Evolutionary conservation across 2,329 filamentous ascomycete genomes (phyloP).

Genomic region (Diaporthe australafricana): DNA sequence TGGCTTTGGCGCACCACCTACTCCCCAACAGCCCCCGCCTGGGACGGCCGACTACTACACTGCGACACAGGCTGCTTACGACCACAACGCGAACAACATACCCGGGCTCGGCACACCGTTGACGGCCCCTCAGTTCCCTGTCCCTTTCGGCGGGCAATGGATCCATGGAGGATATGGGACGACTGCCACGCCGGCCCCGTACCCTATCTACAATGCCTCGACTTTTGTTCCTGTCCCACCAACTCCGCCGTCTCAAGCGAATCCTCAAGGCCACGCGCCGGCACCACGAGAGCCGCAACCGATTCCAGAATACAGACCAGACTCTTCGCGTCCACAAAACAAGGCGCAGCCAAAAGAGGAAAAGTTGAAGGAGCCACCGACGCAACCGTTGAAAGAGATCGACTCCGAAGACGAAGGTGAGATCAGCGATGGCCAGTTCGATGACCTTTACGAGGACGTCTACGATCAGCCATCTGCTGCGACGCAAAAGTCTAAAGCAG

Average conservation of each 20-base stretch:
- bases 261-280: conserved; percentile 2
- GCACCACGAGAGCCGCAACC: background rate
- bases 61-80: conserved; percentile 49
- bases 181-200: conserved; percentile 7
- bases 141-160: conserved; percentile 28
- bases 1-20: conserved; percentile 35
- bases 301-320: background rate
- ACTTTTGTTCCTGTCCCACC: background rate
- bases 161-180: conserved; percentile 7
- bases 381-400: conserved; percentile 13
- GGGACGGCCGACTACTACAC: conserved; percentile 42
- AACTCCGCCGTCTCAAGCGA: conserved; percentile 4
- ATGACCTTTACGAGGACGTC: conserved; percentile 62
- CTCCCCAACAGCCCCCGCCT: conserved; percentile 32
- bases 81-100: conserved; percentile 52
- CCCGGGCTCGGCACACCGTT: conserved; percentile 51
- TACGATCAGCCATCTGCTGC: conserved; percentile 44
- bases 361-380: conserved; percentile 12
- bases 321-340: conserved; percentile 7
- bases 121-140: conserved; percentile 21
- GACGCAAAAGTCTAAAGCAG: background rate
- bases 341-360: conserved; percentile 7
- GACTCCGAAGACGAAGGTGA: conserved; percentile 76
- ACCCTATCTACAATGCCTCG: conserved; percentile 23
- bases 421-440: conserved; percentile 75